Base-by-base conservation (phyloP, 345 rosid genomes). In the Salix suchowensis region DNA sequence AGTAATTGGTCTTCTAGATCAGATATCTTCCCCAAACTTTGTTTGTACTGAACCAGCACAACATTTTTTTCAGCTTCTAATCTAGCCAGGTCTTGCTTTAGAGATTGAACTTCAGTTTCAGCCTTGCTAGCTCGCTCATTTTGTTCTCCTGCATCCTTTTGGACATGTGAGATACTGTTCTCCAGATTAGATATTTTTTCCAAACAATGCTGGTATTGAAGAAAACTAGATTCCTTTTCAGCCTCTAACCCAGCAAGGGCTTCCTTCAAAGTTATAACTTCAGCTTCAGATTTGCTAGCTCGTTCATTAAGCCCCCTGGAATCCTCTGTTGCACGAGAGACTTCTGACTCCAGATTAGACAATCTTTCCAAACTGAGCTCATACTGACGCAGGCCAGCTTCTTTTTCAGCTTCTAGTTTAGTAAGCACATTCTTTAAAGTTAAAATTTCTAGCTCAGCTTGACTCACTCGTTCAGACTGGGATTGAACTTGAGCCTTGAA, bases 371-470 rank as follows among this genome's bases (percentile, higher is more conserved):
- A 84, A 79, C 91, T 88, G 78, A 85, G 89, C 50, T 85, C 92
- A 85, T 91, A 93, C 85, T 91, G 89, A 76, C 84, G 83, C 74
- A 88, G 58, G 84, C 72, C 92, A 78, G 92, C 94, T 81, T 93
- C 95, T 82, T 93, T 96, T 81, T 96, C 98, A 79, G 89, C 92
- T 85, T 96, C 96, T 75, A 96, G 84, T 86, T 87, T 91, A 65
- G 93, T 82, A 76, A 96, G 94, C 66, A 89, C 90, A 65, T 91
- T 91, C 87, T 88, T 92, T 68, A 96, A 87, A 67, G 81, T 86
- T 55, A 82, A 76, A 54, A 96, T 91, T 79, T 94, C 99, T 78
- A 81, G 82, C 86, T 94, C 99, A 30, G 92, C 89, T 84, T 85
- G 89, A 78, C 84, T 79, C 58, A 86, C 78, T 32, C 90, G 88